Evolutionary conservation across 1,284 basidiomycete genomes (phyloP), one percentile per base, ranked within the genome.

Genomic region (Apiotrichum gamsii): DNA sequence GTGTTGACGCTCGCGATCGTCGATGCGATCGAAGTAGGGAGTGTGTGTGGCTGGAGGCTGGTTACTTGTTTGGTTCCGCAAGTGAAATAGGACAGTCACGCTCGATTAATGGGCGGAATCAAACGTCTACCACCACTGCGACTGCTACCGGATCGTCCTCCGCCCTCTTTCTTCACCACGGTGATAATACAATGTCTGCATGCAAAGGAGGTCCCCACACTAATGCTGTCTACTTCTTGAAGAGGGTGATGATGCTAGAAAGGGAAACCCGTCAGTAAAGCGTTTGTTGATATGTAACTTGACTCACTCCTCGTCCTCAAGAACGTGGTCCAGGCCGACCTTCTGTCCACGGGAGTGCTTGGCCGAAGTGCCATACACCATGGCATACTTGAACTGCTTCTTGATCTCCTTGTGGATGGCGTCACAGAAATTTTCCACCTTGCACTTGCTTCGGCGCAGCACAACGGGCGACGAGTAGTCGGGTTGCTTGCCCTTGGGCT

Each of bases 341-440:
- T 95, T 93, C 73, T 99, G 95, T 2, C 95, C 95, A 59, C 93
- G 78, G 13, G 90, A 78, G 69, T 98, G 95, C 74, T 97, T 98
- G 20, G 91, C 93, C 56, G 89, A 94, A 19, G 88, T 78, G 44
- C 93, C 91, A 87, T 89, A 95, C 1, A 94, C 90, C 50, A 91
- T 77, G 14, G 89, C 88, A 43, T 49, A 41, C 48, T 56, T 66
- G 67, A 74, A 74, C 42, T 73, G 67, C 51, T 68, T 67, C 36
- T 64, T 57, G 47, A 74, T 74, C 45, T 72, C 72, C 62, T 73
- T 72, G 62, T 73, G 70, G 44, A 73, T 73, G 10, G 69, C 67
- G 64, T 80, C 85, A 73, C 90, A 94, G 70, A 98, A 96, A 67
- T 97, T 90, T 58, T 94, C 4, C 29, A 98, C 77, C 13, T 39